Percentiles rank a stretch among this genome's conserved stretches.
Evolutionary conservation across 257 asterid genomes (phyloP).

Genomic region (Orobanche coerulescens): DNA sequence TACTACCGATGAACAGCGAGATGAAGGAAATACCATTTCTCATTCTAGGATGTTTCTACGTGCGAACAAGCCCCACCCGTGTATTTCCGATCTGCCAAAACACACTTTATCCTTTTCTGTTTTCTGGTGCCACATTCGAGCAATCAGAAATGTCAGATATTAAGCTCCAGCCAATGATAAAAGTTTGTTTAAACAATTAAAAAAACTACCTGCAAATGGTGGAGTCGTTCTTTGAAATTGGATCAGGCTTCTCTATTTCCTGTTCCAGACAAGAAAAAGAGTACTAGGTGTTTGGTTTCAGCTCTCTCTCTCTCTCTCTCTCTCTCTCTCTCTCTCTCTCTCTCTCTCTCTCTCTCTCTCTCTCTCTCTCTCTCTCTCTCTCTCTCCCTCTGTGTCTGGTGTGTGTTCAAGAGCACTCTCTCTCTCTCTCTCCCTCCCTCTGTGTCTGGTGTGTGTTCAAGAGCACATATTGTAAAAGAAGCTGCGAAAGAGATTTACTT

Average conservation of each 20-base stretch:
- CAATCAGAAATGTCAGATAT: slow-evolving; percentile 18
- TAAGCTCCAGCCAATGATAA: slow-evolving; percentile 18
- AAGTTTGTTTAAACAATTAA: slow-evolving; percentile 14
- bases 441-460: too few species aligned
- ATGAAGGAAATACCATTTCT: slow-evolving; percentile 61
- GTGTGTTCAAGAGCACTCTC: too few species aligned
- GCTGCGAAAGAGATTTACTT: slow-evolving; percentile 35
- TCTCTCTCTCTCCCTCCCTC: too few species aligned
- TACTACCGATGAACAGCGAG: slow-evolving; percentile 5
- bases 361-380: too few species aligned
- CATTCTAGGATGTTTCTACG: slow-evolving; percentile 84
- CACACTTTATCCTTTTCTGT: slow-evolving; percentile 87
- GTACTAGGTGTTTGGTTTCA: slow-evolving; percentile 7
- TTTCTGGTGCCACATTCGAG: slow-evolving; percentile 43
- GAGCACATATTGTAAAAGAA: slow-evolving; percentile 2
- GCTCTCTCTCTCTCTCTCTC: neutral
- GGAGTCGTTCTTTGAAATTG: slow-evolving; percentile 83
- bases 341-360: too few species aligned
- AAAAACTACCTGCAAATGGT: slow-evolving; percentile 71
- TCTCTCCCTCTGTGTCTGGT: too few species aligned
- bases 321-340: too few species aligned
- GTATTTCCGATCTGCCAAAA: slow-evolving; percentile 97
- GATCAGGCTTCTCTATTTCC: slow-evolving; percentile 68
- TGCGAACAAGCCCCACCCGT: slow-evolving; percentile 98
- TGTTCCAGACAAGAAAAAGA: slow-evolving; percentile 30